Base-by-base conservation (phyloP, 352 stramenopile genomes). In the Phytopythium montanum region DNA sequence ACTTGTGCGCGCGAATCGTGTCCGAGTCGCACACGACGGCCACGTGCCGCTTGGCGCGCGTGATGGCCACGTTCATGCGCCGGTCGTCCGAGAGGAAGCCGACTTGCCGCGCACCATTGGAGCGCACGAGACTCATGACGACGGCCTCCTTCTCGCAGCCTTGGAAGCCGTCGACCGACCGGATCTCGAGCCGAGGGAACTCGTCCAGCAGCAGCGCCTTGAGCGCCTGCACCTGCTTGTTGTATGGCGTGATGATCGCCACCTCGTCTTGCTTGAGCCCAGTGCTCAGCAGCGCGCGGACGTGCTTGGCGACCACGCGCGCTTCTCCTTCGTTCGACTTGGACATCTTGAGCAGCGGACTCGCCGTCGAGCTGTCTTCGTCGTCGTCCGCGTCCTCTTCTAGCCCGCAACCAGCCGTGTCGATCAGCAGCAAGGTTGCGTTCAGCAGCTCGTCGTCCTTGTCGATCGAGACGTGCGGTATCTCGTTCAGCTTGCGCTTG, bases 11-110 rank as follows among this genome's bases (percentile, higher is more conserved):
- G 2, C 74, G 81, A 56, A 98, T 96, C 26, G 95, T 99, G 38
- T 98, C 93, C 5, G 79, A 90, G 71, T 99, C 96, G 59, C 95
- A 97, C 23, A 99, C 79, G 2, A 99, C 61, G 19, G 82, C 85
- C n/a, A 97, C 82, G 67, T 99, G 97, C 23, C 97, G 84, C 70
- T 97, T 98, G 1, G 96, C 96, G 26, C 97, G 74, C 23, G 97
- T 99, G 12, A 99, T 86, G 13, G 97, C 97, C 23, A 99, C 97
- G 79, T 99, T 99, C 65, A 99, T 91, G n/a, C 97, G 88, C 9
- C 97, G 83, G 52, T 98, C 81, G 64, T 99, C 97, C 13, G 83
- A 79, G 1, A 99, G 74, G 66, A 99, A 99, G 0, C 97, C 97
- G 41, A 99, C 96, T 42, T 86, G 68, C 8, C 88, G 85, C 38